Evolutionary conservation across 2,329 filamentous ascomycete species (phyloP).

Genomic region (Penicillium digitatum): DNA sequence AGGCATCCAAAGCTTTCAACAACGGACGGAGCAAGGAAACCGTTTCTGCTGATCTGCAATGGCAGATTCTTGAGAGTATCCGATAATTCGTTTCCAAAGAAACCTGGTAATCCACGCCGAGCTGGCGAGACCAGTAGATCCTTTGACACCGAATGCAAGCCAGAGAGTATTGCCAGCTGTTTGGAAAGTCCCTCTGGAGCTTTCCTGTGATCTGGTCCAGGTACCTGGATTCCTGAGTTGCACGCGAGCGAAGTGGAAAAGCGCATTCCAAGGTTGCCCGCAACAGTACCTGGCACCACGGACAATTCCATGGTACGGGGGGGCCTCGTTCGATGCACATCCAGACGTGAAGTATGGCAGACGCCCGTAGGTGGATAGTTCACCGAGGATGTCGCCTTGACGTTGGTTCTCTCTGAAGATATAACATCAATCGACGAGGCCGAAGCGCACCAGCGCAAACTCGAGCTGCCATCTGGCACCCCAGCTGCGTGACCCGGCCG

Average conservation of each 20-base stretch:
- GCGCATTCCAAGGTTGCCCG: not conserved
- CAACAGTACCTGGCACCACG: not conserved
- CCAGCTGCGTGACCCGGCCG: not conserved
- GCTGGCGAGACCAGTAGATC: not conserved
- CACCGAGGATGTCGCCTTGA: not conserved
- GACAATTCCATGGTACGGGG: not conserved
- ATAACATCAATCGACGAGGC: not conserved
- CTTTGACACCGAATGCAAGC: not conserved
- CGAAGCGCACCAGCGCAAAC: conserved; percentile 7
- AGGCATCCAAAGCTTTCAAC: conserved; percentile 2
- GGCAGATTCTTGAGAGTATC: not conserved
- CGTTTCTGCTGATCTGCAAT: not conserved
- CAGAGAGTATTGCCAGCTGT: not conserved
- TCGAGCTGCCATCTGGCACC: not conserved
- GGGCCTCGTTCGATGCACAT: not conserved
- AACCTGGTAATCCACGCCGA: not conserved
- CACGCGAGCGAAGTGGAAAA: not conserved
- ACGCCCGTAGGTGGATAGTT: not conserved
- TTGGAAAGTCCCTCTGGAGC: not conserved
- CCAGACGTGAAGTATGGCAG: not conserved
- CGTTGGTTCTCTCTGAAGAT: not conserved
- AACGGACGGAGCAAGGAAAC: not conserved
- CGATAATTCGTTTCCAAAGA: not conserved
- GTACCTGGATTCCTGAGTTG: not conserved
- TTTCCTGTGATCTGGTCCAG: not conserved